Evolutionary conservation across 164 flowering plant species (phyloP).

Genomic region (Annona squamosa): DNA sequence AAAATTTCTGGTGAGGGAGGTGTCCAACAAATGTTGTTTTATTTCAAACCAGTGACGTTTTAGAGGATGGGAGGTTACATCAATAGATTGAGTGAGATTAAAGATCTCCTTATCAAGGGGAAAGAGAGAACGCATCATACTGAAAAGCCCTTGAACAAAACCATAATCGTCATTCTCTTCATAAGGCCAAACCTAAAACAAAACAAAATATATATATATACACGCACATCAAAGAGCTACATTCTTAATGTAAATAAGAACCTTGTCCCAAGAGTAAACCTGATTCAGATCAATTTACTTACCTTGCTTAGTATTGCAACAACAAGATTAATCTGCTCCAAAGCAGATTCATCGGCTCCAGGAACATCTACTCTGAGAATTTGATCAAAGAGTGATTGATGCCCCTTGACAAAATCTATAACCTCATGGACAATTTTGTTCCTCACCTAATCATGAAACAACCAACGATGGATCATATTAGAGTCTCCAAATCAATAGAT

Average conservation of each 20-base stretch:
- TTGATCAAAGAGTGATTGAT: slow-evolving; percentile 70
- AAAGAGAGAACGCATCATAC: slow-evolving; percentile 64
- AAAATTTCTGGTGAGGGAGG: background rate
- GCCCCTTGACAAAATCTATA: slow-evolving; percentile 69
- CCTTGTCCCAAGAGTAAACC: background rate
- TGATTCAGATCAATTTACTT: slow-evolving; percentile 2
- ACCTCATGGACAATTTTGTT: slow-evolving; percentile 83
- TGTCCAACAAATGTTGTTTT: background rate
- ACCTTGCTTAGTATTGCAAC: slow-evolving; percentile 94
- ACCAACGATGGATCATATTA: background rate
- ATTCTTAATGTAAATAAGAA: background rate
- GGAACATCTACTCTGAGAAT: slow-evolving; percentile 60
- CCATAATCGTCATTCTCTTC: slow-evolving; percentile 84
- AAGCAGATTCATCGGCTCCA: slow-evolving; percentile 51
- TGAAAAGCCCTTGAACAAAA: slow-evolving; percentile 85
- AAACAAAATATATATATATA: background rate
- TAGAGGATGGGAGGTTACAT: slow-evolving; percentile 24
- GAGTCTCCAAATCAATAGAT: background rate
- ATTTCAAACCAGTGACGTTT: background rate
- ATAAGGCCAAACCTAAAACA: slow-evolving; percentile 81
- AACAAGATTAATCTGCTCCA: slow-evolving; percentile 78
- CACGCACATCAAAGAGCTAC: background rate
- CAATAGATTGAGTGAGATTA: slow-evolving; percentile 23
- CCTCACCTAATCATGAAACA: slow-evolving; percentile 41
- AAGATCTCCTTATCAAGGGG: slow-evolving; percentile 34